Base-by-base conservation (phyloP, 768 basidiomycete species). In the Kwoniella sp. region DNA sequence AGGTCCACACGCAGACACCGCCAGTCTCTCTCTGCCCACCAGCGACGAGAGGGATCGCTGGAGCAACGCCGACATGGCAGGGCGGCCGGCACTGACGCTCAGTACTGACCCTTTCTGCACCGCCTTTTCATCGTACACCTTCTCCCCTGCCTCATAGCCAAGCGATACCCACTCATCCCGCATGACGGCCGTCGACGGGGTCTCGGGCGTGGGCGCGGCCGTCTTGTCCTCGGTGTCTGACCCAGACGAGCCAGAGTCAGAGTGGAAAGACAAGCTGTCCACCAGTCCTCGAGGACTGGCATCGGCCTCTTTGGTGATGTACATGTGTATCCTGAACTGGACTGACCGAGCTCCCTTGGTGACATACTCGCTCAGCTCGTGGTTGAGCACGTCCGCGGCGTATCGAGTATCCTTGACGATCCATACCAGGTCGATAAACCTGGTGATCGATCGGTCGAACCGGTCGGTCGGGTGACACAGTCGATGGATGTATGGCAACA, bases 1-100 rank as follows among this genome's bases (percentile, higher is more conserved):
- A 4, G 63, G 63, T 15, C 63, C 63, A 37, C 63, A 65, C 2
- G 56, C 46, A 17, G 56, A 28, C 1, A 65, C 50, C 3, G 53
- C 63, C 27, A 65, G 19, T 40, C 54, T 46, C 15, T 57, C 61
- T 6, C 25, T 23, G 6, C 54, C 50, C 0, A 53, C 54, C 12
- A 56, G 19, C 2, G 39, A 31, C 17, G 40, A 28, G 8, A 57
- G 14, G 3, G 14, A 19, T 2, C 5, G 2, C 6, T 31, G 12
- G 2, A 57, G 22, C n/a, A 57, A 7, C 11, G 27, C 27, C n/a
- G 25, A 22, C 55, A 61, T 52, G 8, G 12, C 20, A 4, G 59
- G 59, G 29, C 59, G 33, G 15, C 59, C 59, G 3, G 27, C 15
- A 3, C 28, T 22, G 20, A 56, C 23, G 14, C 20, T 50, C 11